Base-by-base conservation (phyloP, 495 filamentous ascomycete genomes). In the Neurospora sp. region DNA sequence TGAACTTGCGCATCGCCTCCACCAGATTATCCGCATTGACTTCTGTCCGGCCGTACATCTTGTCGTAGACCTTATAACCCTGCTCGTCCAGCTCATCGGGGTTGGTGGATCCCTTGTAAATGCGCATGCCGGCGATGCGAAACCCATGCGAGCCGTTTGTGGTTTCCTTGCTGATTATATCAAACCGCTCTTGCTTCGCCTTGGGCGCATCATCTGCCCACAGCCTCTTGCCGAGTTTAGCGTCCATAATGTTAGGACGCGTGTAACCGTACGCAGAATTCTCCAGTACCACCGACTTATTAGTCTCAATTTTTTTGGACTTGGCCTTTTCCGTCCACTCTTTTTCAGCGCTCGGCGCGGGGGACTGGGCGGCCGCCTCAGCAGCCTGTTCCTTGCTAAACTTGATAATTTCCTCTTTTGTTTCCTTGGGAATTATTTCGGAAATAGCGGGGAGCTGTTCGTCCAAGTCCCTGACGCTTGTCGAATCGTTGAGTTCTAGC, bases 41-140 rank as follows among this genome's bases (percentile, higher is more conserved):
- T 2, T 85, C 81, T 43, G 79, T 73, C 39, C 93, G 89, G 31
- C 96, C 96, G 79, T 96, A 98, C 79, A 91, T 88, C 80, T 97
- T 99, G 81, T 94, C 91, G 78, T 93, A 98, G 24, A 91, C 87
- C 78, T 85, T 89, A 78, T 92, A 96, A 43, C 80, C 82, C 70
- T 87, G 82, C 39, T 82, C 74, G 70, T 86, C 82, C 72, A 78
- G 74, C 70, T 87, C 84, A 4, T 78, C 79, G 66, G 84, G 83
- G 66, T 88, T 83, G 39, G 83, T 80, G 36, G 84, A 28, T 4
- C 92, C 93, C 69, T 91, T 91, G 87, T 90, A 99, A 4, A 95
- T 92, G 78, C 91, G 92, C 96, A 99, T 99, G 3, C 96, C 96
- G 0, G 93, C 93, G 73, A 99, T 91, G 28, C 96, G 89, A 79